Base-by-base conservation (phyloP, 306 rosid species). In the Medicago arabica region DNA sequence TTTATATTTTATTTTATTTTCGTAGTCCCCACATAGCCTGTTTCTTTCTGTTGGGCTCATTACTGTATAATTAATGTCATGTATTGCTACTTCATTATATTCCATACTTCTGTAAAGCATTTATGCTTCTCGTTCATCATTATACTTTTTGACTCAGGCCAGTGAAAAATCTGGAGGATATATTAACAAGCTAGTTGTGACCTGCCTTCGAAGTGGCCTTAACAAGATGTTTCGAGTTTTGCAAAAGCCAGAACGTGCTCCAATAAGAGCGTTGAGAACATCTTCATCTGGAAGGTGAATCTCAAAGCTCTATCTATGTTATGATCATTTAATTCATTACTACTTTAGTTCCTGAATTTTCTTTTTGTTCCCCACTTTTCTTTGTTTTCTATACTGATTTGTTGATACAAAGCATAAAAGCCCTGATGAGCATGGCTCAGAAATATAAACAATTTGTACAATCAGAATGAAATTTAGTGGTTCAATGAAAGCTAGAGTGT, bases 221-320 rank as follows among this genome's bases (percentile, higher is more conserved):
- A 92, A 89, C 88, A 96, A 85, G 86, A 85, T 80, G 78, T 92
- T 96, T 84, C 93, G 99, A 78, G 96, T 92, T 68, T 77, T 96
- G 83, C 99, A 92, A 90, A 96, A 96, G 86, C 99, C 99, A 59
- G 99, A 96, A 74, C 96, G 99, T 71, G 90, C 99, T 13, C 97
- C 97, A 38, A 89, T 96, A 82, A 89, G 98, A 83, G 99, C 99
- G 60, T 85, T 96, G 78, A 88, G 99, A 81, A 81, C 98, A 68
- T 96, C 99, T 80, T 96, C 99, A 38, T 96, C 99, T 57, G 99
- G 99, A 87, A 96, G 99, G 99, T 93, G 78, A 80, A 80, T 87
- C 71, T 69, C 67, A 78, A 62, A 78, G 78, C 51, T 74, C 10
- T 23, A 14, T 59, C 67, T 60, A 53, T 67, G n/a, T 44, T 74